Evolutionary conservation across 2,329 filamentous ascomycete genomes (phyloP), one percentile per base, ranked within the genome.

Genomic region (Xylariaceae sp.): DNA sequence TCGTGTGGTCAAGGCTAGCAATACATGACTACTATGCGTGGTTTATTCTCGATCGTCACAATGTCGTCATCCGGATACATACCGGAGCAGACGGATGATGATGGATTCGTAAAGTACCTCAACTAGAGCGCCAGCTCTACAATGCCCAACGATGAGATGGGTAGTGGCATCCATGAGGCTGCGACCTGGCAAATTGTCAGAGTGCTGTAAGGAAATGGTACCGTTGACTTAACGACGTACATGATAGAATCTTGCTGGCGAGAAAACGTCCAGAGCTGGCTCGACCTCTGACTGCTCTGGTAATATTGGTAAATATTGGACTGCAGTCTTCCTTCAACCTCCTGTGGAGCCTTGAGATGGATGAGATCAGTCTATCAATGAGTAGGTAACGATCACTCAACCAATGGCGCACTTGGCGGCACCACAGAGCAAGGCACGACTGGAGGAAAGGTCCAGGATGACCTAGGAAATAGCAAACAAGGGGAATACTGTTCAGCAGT

Each of bases 301-400:
- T 13, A 32, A 35, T n/a, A 33, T 42, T 13, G 39, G 43, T 26
- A 42, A 45, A 32, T 26, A 45, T 16, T 42, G 41, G 16, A 37
- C 36, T n/a, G 35, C 37, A 45, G 3, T 34, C 22, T 26, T 26
- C 22, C 22, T 11, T 26, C 22, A 11, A 26, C 6, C 22, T 26
- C 11, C 22, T 6, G 11, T 6, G 6, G 11, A 6, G 6, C 22
- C 11, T 26, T 11, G 22, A 26, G 6, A 26, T 26, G 6, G 22
- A 11, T 26, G 22, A 11, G 18, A 11, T 32, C 30, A 32, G 7
- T 17, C 22, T n/a, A n/a, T n/a, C n/a, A n/a, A n/a, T n/a, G n/a
- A n/a, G n/a, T n/a, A n/a, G n/a, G n/a, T n/a, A n/a, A n/a, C n/a
- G n/a, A n/a, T n/a, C n/a, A n/a, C n/a, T n/a, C n/a, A n/a, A n/a